Evolutionary conservation across 805 yeast species (phyloP), one percentile per base, ranked within the genome.

Genomic region (Metschnikowia santaceciliae): DNA sequence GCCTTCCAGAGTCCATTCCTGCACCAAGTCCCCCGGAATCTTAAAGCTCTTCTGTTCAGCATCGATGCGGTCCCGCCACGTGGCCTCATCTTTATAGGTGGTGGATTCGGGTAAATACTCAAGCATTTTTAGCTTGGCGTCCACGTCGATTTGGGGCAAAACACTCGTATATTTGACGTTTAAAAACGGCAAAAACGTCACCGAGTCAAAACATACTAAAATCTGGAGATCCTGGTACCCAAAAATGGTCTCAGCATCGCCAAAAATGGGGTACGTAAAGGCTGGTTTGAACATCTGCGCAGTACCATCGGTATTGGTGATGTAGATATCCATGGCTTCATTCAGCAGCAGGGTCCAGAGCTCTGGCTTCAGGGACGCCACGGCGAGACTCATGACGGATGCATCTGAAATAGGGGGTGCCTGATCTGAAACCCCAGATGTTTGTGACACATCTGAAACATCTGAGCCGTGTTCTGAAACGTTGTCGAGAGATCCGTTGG

Each of bases 241-340:
- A 62, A 84, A 89, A 1, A 94, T 83, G 48, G 84, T 84, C 63
- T 94, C 99, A 1, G 90, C 78, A 44, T 90, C 96, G 5, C 98
- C 98, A 74, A 82, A 94, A 10, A 94, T 86, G 2, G 97, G 96
- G 66, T 94, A 94, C 1, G 98, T 92, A 70, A 89, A 90, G 13
- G 71, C 62, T 0, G 98, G 97, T 36, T 77, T 70, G 71, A 91
- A 90, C 23, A 64, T 61, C 3, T 80, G 72, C 19, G 84, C 80
- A 2, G 83, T 78, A 0, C 83, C 83, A 2, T 75, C 69, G 2
- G 79, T 75, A 52, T 81, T 84, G 4, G 86, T 87, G 26, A 72
- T 58, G 49, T 66, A 81, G 6, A 90, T 64, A 43, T 77, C 74
- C 15, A 88, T 67, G 0, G 82, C 85, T 13, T 86, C 87, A 54